Conservation (phyloP, 2,329 filamentous ascomycete species). For the Fusarium pseudonygamai region DNA sequence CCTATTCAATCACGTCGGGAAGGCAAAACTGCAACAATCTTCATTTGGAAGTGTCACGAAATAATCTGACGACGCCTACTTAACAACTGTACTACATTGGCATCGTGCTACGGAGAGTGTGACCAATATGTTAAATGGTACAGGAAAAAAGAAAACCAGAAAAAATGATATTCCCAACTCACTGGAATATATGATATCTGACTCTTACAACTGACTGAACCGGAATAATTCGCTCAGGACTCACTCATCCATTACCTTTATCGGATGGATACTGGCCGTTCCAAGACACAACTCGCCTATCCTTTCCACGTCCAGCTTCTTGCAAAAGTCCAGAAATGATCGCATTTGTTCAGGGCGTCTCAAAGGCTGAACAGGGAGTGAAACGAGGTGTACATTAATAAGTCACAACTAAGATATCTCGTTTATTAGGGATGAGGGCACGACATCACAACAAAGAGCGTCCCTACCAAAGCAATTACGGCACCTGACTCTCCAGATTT, state of each 20-base stretch:
- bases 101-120: not conserved
- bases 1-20: not conserved
- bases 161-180: too few species aligned
- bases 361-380: constrained; percentile 42
- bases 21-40: not conserved
- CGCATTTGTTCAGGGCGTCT: constrained; percentile 45
- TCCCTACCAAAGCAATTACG: constrained; percentile 46
- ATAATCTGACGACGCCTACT: not conserved
- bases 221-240: too few species aligned
- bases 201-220: not conserved
- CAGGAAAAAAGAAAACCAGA: not conserved
- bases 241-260: too few species aligned
- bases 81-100: not conserved
- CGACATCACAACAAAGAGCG: constrained; percentile 50
- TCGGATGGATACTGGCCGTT: constrained; percentile 3
- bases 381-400: constrained; percentile 54
- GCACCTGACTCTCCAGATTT: constrained; percentile 45
- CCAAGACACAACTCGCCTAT: not conserved
- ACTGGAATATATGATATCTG: not conserved
- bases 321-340: constrained; percentile 42
- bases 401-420: constrained; percentile 39
- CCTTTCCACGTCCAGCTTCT: constrained; percentile 37
- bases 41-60: not conserved
- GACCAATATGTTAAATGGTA: not conserved
- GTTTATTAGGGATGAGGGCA: constrained; percentile 14